Percentiles rank a stretch among this genome's conserved stretches.
phyloP scores from a whole-genome alignment of 768 basidiomycete species.

The Mycena filopes region DNA sequence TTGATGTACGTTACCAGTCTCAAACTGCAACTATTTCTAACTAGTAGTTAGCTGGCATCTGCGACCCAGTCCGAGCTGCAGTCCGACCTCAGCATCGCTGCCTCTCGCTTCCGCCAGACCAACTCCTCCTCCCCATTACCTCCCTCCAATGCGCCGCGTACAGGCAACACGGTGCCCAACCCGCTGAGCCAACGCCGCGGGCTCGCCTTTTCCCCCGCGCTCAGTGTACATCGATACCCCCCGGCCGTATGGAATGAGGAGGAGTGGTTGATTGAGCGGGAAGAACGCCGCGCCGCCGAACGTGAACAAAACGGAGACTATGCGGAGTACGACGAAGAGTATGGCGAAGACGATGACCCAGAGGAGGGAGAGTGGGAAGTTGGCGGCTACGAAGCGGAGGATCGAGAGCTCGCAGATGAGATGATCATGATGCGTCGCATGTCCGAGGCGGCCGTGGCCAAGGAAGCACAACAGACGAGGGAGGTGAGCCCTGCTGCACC shows the following conservation, averaged over 20 bases:
- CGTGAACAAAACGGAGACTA: slow-evolving; percentile 26
- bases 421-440: slow-evolving; percentile 48
- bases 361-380: slow-evolving; percentile 75
- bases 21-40: slow-evolving; percentile 6
- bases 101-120: slow-evolving; percentile 66
- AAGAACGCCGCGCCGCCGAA: slow-evolving; percentile 51
- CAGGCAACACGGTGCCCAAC: slow-evolving; percentile 39
- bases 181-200: slow-evolving; percentile 45
- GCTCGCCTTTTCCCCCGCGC: slow-evolving; percentile 79
- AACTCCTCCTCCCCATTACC: slow-evolving; percentile 60
- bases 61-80: slow-evolving; percentile 78
- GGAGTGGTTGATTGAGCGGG: slow-evolving; percentile 52
- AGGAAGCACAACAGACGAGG: slow-evolving; percentile 35
- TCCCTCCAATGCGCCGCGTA: slow-evolving; percentile 45
- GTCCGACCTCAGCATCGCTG: slow-evolving; percentile 59
- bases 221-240: slow-evolving; percentile 78
- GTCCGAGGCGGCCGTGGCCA: slow-evolving; percentile 46
- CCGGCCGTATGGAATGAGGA: slow-evolving; percentile 88
- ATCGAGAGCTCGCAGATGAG: slow-evolving; percentile 69
- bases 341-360: slow-evolving; percentile 58
- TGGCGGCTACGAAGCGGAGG: slow-evolving; percentile 77
- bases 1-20: slow-evolving; percentile 74
- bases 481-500: background rate
- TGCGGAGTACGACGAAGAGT: slow-evolving; percentile 32
- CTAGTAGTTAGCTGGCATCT: slow-evolving; percentile 67